Evolutionary conservation across 164 flowering plant species (phyloP).

Genomic region (Stephania yunnanensis): DNA sequence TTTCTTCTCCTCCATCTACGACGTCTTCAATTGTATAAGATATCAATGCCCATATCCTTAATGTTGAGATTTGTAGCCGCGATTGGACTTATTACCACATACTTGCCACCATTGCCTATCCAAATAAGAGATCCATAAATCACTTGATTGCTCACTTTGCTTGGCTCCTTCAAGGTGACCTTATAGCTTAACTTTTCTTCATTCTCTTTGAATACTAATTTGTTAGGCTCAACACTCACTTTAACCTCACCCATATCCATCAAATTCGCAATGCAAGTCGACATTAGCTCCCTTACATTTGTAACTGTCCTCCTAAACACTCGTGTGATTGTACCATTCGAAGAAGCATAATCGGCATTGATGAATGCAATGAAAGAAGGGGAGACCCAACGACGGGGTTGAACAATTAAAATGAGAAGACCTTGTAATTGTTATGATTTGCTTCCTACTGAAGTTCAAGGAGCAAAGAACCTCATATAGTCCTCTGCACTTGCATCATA

Average conservation of each 20-base stretch:
- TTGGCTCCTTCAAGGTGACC: constrained; percentile 1
- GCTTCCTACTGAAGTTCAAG: constrained; percentile 32
- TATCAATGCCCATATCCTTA: not conserved
- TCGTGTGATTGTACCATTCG: not conserved
- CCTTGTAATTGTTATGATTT: constrained; percentile 32
- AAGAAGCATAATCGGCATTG: constrained; percentile 15
- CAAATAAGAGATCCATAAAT: constrained; percentile 5
- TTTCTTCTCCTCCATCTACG: too few relatives aligned
- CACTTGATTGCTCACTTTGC: not conserved
- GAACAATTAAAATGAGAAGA: constrained; percentile 21
- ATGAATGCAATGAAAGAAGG: constrained; percentile 46
- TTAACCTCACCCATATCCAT: not conserved
- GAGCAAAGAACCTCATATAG: constrained; percentile 42
- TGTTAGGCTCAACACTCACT: constrained; percentile 6
- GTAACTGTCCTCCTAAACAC: constrained; percentile 43
- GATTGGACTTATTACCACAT: constrained; percentile 5
- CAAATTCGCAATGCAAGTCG: constrained; percentile 1
- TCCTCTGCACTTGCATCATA: constrained; percentile 34
- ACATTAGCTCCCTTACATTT: constrained; percentile 4
- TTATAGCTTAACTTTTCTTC: constrained; percentile 7
- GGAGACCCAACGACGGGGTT: constrained; percentile 31
- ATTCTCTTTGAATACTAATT: constrained; percentile 6
- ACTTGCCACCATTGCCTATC: not conserved
- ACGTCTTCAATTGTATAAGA: too few relatives aligned
- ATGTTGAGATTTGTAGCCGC: not conserved